A percentile compares a stretch with the other conserved stretches of the same genome.
Conservation (phyloP, 192 early-diverging fungal genomes). For the Coemansia sp. region DNA sequence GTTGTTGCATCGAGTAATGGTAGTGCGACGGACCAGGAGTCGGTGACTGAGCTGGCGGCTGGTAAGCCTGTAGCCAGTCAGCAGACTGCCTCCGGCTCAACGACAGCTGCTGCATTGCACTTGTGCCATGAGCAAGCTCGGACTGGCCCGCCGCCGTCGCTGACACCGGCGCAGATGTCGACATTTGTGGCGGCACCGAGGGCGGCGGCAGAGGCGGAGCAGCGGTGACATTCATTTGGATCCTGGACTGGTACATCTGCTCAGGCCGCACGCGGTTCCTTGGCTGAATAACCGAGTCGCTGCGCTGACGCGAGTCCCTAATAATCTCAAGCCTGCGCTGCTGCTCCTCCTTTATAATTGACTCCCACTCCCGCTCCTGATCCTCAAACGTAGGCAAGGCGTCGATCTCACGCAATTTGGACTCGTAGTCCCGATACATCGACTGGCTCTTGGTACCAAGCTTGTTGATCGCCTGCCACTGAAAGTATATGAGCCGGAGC, state of each 20-base stretch:
- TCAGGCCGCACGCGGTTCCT: conserved; percentile 8
- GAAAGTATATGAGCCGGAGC: conserved; percentile 44
- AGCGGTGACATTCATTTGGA: neutral
- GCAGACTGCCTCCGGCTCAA: conserved; percentile 9
- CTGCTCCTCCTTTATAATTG: conserved; percentile 40
- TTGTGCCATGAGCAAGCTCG: neutral
- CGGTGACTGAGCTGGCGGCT: conserved; percentile 2
- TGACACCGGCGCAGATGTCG: conserved; percentile 10
- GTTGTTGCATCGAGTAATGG: conserved; percentile 8
- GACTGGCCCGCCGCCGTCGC: neutral
- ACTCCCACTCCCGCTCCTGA: conserved; percentile 44
- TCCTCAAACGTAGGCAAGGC: conserved; percentile 33
- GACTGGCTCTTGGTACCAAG: conserved; percentile 56
- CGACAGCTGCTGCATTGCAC: neutral
- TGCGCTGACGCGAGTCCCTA: conserved; percentile 31
- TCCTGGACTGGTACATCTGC: conserved; percentile 14
- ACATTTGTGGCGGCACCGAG: neutral
- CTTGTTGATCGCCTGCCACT: conserved; percentile 50
- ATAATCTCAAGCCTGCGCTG: conserved; percentile 33
- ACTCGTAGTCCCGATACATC: conserved; percentile 55
- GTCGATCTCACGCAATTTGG: conserved; percentile 44
- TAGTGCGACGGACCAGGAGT: conserved; percentile 14
- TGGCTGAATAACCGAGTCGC: conserved; percentile 23
- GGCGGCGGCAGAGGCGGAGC: neutral
- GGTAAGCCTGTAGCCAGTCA: conserved; percentile 11